Percentiles rank a stretch among this genome's conserved stretches.
Evolutionary conservation across 1,284 basidiomycete species (phyloP).

Genomic region (Rhodotorula mucilaginosa): DNA sequence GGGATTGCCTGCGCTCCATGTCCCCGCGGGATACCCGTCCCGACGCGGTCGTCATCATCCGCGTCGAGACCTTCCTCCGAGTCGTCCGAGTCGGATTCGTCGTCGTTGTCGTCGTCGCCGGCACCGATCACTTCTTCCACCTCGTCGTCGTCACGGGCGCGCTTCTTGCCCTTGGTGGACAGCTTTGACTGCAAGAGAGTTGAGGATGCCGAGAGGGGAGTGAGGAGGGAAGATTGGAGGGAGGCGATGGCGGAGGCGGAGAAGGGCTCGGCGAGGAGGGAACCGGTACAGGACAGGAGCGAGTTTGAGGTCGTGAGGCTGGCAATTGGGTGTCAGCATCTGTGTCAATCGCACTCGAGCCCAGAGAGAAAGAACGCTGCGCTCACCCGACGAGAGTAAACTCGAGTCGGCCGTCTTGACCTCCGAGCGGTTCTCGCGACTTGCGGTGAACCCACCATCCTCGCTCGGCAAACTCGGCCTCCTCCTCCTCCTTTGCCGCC

Average conservation of each 20-base stretch:
- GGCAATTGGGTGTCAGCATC: no score
- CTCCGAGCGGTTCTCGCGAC: conserved; percentile 71
- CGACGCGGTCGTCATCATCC: conserved; percentile 32
- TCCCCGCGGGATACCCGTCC: conserved; percentile 23
- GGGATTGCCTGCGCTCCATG: neutral
- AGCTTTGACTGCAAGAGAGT: neutral
- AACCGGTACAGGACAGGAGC: conserved; percentile 89
- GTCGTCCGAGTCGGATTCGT: conserved; percentile 12
- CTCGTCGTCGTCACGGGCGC: conserved; percentile 12
- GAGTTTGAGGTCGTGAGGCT: conserved; percentile 89
- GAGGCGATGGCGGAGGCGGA: conserved; percentile 52
- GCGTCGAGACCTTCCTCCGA: neutral
- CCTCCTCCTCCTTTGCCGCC: conserved; percentile 39
- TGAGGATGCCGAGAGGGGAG: neutral
- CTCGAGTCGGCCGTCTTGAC: conserved; percentile 64
- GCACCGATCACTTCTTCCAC: conserved; percentile 1
- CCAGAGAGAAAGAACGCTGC: conserved; percentile 42
- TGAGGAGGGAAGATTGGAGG: neutral
- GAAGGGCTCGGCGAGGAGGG: conserved; percentile 81
- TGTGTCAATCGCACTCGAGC: neutral
- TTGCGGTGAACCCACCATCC: conserved; percentile 79
- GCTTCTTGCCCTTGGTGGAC: conserved; percentile 19
- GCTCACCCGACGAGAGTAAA: conserved; percentile 89
- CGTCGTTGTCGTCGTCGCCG: neutral
- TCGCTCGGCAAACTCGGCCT: conserved; percentile 34